Evolutionary conservation across 768 basidiomycete genomes (phyloP).

Genomic region (Dendrothele bispora): DNA sequence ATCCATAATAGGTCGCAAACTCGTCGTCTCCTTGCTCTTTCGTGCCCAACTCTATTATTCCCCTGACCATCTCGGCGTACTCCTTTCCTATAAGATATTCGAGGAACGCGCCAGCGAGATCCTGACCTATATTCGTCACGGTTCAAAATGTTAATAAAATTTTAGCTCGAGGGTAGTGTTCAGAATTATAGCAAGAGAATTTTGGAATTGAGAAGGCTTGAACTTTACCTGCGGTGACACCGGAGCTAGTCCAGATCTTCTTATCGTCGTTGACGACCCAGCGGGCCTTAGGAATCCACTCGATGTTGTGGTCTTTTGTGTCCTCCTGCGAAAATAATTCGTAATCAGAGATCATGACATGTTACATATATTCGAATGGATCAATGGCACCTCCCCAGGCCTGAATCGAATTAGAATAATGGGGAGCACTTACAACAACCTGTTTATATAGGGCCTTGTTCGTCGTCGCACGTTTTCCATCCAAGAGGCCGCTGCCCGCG

Average conservation of each 20-base stretch:
- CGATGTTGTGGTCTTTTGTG: conserved; percentile 22
- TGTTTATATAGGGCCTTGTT: conserved; percentile 31
- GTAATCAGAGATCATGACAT: no score
- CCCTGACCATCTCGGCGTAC: conserved; percentile 11
- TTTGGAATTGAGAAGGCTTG: neutral
- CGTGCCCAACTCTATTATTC: conserved; percentile 19
- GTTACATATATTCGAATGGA: no score
- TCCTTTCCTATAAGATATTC: conserved; percentile 26
- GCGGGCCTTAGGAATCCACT: conserved; percentile 36
- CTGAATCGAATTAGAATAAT: neutral
- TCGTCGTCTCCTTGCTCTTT: conserved; percentile 24
- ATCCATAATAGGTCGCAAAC: conserved; percentile 24
- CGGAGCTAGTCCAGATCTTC: conserved; percentile 38
- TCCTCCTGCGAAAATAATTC: conserved; percentile 14
- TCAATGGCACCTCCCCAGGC: no score
- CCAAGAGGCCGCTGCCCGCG: conserved; percentile 30
- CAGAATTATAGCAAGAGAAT: no score
- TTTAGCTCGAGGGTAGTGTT: no score
- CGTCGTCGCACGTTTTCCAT: conserved; percentile 35
- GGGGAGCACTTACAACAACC: conserved; percentile 19
- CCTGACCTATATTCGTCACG: conserved; percentile 21
- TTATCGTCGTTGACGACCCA: conserved; percentile 36
- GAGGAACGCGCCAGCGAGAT: conserved; percentile 34
- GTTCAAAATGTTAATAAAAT: conserved; percentile 9
- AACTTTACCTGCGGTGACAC: conserved; percentile 33